Conservation (phyloP, 164 flowering plant species). For the Magnolia kwangsiensis region DNA sequence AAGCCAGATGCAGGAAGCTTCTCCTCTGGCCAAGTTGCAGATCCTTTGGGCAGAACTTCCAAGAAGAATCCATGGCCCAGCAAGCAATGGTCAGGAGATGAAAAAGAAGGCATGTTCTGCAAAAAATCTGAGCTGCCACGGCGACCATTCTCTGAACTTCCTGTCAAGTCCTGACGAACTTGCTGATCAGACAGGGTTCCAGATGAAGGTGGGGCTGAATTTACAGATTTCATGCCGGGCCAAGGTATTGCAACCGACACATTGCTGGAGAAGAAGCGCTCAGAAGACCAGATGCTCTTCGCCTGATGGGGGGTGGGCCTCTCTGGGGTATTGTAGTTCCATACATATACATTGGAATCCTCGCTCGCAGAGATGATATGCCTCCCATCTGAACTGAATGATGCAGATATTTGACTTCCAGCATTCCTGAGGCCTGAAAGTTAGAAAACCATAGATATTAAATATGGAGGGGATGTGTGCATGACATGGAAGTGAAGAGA, state of each 20-base stretch:
- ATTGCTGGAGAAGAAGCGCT: slow-evolving; percentile 54
- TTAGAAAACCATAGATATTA: neutral
- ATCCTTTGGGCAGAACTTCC: slow-evolving; percentile 47
- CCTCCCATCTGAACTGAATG: slow-evolving; percentile 72
- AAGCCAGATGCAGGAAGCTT: slow-evolving; percentile 36
- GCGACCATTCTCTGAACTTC: slow-evolving; percentile 13
- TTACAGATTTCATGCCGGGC: slow-evolving; percentile 39
- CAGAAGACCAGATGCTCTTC: slow-evolving; percentile 48
- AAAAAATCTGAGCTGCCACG: slow-evolving; percentile 3
- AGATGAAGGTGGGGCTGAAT: slow-evolving; percentile 15
- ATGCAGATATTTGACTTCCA: slow-evolving; percentile 53
- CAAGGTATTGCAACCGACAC: slow-evolving; percentile 76
- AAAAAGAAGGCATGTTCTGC: slow-evolving; percentile 12
- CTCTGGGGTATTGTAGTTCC: slow-evolving; percentile 45
- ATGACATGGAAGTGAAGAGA: neutral
- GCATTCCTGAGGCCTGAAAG: slow-evolving; percentile 44
- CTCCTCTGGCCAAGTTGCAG: slow-evolving; percentile 91
- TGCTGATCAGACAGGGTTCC: slow-evolving; percentile 21
- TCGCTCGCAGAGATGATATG: slow-evolving; percentile 69
- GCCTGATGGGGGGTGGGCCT: slow-evolving; percentile 24
- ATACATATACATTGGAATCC: slow-evolving; percentile 65
- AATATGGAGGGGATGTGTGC: neutral
- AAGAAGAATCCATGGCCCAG: slow-evolving; percentile 41
- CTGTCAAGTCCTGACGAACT: slow-evolving; percentile 4
- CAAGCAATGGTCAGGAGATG: slow-evolving; percentile 47